Base-by-base conservation (phyloP, 208 protist genomes). In the Naegleria gruberi region DNA sequence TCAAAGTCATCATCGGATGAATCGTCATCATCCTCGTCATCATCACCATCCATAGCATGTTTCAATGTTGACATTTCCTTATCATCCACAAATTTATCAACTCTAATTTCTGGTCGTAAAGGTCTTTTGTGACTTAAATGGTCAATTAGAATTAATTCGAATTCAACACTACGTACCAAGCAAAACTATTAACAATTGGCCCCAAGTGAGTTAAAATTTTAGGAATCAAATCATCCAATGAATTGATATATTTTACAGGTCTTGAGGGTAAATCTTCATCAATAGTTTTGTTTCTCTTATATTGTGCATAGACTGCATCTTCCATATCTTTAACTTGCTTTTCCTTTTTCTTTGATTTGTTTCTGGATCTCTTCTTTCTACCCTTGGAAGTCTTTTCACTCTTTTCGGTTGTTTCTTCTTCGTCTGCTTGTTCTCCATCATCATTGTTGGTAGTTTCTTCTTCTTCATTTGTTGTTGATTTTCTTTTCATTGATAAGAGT, bases 221-320 rank as follows among this genome's bases (percentile, higher is more conserved):
- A 37, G 17, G 30, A 8, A 77, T 26, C 10, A 37, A 8, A 37
- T 37, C 30, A 5, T 77, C 17, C 17, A 77, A 37, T 37, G 26
- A 12, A n/a, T 37, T 12, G 34, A 77, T 37, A n/a, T 77, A 26
- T 37, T 77, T 77, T 19, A 77, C 6, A 37, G 30, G 6, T 77
- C 65, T 77, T 37, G 26, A 26, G 10, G 65, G 65, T 37, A 77
- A n/a, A 77, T 77, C 65, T 37, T 77, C 65, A 77, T 77, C 30
- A 8, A 77, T 26, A 5, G 26, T 26, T 37, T 77, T 77, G 0
- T 5, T 77, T 77, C 65, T 77, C 30, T 77, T 77, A 77, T 77
- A 77, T 77, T 77, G 65, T 77, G 65, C 65, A 77, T 77, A 77
- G 17, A 77, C 30, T 37, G 65, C 65, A 77, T 77, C 65, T 77